Conservation (phyloP, 176 grass and related monocot genomes). For the Pontederia crassipes region DNA sequence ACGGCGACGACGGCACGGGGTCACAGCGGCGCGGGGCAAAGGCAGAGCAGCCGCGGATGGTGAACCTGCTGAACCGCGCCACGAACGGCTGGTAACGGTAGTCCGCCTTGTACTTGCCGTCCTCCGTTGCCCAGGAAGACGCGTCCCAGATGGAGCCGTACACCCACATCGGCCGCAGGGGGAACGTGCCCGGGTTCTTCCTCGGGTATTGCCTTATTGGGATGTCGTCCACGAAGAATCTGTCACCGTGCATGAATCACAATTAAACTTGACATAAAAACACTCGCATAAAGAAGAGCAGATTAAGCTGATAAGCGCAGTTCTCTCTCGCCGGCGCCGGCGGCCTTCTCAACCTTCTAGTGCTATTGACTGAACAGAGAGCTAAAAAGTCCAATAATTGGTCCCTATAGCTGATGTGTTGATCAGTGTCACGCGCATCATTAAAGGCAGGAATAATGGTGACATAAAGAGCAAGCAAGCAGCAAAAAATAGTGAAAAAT, state of each 20-base stretch:
- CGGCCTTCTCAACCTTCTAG: too few species aligned
- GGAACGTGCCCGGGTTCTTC: constrained; percentile 22
- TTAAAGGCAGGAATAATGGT: too few species aligned
- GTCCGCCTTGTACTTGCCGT: constrained; percentile 55
- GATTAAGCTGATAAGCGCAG: background rate
- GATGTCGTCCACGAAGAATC: constrained; percentile 59
- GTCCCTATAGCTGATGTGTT: too few species aligned
- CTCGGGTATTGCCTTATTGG: constrained; percentile 43
- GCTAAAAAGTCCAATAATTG: too few species aligned
- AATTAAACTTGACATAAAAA: background rate
- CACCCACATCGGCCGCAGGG: constrained; percentile 44
- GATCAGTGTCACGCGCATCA: too few species aligned
- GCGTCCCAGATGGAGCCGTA: constrained; percentile 80
- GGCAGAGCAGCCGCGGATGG: constrained; percentile 29
- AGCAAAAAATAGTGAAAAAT: too few species aligned
- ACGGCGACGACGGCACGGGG: constrained; percentile 3
- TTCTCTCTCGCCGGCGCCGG: too few species aligned
- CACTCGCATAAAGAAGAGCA: background rate
- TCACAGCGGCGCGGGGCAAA: constrained; percentile 18
- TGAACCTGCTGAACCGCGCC: constrained; percentile 39
- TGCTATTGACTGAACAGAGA: too few species aligned
- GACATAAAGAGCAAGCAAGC: too few species aligned
- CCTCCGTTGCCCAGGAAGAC: constrained; percentile 55
- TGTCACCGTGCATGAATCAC: constrained; percentile 3
- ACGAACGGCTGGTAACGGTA: constrained; percentile 56